phyloP scores from a whole-genome alignment of 495 filamentous ascomycete species.

The Elaphomyces granulatus region DNA sequence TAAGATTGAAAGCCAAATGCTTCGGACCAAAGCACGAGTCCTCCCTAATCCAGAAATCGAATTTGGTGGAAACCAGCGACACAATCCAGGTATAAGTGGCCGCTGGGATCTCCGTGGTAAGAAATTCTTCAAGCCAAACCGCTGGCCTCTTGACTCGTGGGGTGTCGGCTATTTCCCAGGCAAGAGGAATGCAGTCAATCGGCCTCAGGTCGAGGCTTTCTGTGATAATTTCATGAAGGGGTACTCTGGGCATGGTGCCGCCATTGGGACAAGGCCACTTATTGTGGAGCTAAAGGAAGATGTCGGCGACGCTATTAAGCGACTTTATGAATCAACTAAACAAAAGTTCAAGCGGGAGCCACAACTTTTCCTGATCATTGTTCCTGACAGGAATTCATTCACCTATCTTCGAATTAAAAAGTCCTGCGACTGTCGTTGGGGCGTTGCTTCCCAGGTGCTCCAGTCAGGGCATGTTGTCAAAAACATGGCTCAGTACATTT shows the following conservation, averaged over 20 bases:
- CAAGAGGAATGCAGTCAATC: constrained; percentile 24
- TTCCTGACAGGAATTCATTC: constrained; percentile 47
- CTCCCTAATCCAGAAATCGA: constrained; percentile 54
- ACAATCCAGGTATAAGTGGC: constrained; percentile 44
- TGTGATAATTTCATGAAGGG: constrained; percentile 40
- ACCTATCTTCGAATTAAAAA: constrained; percentile 72
- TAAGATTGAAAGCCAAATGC: constrained; percentile 44
- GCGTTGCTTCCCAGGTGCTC: constrained; percentile 59
- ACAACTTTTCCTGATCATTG: constrained; percentile 56
- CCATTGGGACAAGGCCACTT: constrained; percentile 27
- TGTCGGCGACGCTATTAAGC: constrained; percentile 36
- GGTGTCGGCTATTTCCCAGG: constrained; percentile 44
- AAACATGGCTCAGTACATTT: constrained; percentile 58
- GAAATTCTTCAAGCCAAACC: constrained; percentile 53
- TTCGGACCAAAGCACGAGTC: constrained; percentile 52
- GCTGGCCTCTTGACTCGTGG: constrained; percentile 49
- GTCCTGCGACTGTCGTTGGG: constrained; percentile 65
- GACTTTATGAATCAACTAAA: constrained; percentile 35
- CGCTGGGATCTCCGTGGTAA: constrained; percentile 77
- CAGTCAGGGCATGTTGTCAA: constrained; percentile 46
- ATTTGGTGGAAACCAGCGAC: constrained; percentile 39
- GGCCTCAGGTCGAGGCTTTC: constrained; percentile 39
- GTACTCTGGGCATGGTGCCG: constrained; percentile 61
- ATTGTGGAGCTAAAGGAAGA: constrained; percentile 25
- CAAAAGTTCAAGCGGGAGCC: constrained; percentile 32